Evolutionary conservation across 129 eudicot genomes (phyloP).

Genomic region (Pseudognaphalium luteoalbum): DNA sequence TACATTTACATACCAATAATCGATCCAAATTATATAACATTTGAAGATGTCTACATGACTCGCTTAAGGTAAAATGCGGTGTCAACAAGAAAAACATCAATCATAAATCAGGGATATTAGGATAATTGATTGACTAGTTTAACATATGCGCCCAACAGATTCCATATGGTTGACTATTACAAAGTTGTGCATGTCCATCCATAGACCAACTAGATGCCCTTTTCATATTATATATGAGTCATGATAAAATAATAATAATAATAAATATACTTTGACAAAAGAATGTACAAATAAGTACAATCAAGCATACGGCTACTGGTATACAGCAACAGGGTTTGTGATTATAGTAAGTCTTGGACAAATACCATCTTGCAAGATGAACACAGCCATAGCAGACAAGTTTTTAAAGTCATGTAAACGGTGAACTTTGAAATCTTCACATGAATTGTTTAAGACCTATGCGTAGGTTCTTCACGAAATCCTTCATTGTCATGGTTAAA

Average conservation of each 20-base stretch:
- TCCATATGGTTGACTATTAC: conserved; percentile 1
- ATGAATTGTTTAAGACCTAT: background rate
- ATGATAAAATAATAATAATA: background rate
- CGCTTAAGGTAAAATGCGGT: too few relatives aligned
- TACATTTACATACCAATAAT: too few relatives aligned
- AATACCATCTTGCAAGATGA: conserved; percentile 59
- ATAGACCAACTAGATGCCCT: background rate
- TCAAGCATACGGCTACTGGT: conserved; percentile 23
- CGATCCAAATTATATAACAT: too few relatives aligned
- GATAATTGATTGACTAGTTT: background rate
- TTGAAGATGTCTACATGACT: too few relatives aligned
- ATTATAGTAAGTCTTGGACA: conserved; percentile 36
- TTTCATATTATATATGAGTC: background rate
- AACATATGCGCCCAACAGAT: background rate
- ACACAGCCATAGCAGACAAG: conserved; percentile 40
- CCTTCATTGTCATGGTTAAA: conserved; percentile 4
- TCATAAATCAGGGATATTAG: background rate
- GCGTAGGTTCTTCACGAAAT: background rate
- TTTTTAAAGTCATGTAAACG: conserved; percentile 12
- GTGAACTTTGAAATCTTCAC: background rate
- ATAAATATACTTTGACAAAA: background rate
- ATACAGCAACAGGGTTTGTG: conserved; percentile 44
- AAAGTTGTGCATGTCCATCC: background rate
- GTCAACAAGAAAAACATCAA: background rate
- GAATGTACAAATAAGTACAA: background rate